Evolutionary conservation across 805 yeast genomes (phyloP).

Genomic region (Candida golubevii): DNA sequence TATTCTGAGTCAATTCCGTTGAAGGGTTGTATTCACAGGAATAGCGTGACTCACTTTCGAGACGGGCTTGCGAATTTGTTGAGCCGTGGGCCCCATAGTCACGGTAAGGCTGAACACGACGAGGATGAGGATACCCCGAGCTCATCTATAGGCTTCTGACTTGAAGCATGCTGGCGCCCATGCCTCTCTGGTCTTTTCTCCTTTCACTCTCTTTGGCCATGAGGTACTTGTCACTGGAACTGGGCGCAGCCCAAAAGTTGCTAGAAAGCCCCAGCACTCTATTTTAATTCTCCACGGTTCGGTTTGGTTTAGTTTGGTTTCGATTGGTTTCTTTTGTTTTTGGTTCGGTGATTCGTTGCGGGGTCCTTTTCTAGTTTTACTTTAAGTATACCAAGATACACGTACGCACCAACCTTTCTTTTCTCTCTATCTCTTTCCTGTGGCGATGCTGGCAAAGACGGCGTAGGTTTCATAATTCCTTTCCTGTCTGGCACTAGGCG

Average conservation of each 20-base stretch:
- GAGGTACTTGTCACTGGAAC: too few species aligned
- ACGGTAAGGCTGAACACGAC: slow-evolving; percentile 14
- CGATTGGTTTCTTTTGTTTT: not conserved
- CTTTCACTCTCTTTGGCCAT: not conserved
- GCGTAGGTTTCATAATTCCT: not conserved
- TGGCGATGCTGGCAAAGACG: too few species aligned
- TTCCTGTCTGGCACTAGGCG: not conserved
- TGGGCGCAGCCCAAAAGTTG: too few species aligned
- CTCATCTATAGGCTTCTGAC: slow-evolving; percentile 13
- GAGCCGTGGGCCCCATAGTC: not conserved
- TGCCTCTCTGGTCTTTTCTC: not conserved
- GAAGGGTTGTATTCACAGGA: not conserved
- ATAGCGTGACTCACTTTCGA: slow-evolving; percentile 6
- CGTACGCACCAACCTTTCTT: slow-evolving; percentile 1
- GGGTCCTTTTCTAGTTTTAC: not conserved
- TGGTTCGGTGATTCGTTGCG: too few species aligned
- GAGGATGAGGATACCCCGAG: slow-evolving; percentile 16
- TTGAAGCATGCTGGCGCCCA: not conserved
- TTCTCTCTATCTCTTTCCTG: too few species aligned
- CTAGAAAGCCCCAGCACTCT: not conserved
- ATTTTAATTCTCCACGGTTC: not conserved
- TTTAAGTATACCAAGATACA: slow-evolving; percentile 3
- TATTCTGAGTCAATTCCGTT: too few species aligned
- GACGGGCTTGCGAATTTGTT: slow-evolving; percentile 7
- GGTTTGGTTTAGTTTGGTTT: slow-evolving; percentile 2